A percentile compares a stretch with the other conserved stretches of the same genome.
phyloP scores from a whole-genome alignment of 208 protist species.

The Leishmania tarentolae region DNA sequence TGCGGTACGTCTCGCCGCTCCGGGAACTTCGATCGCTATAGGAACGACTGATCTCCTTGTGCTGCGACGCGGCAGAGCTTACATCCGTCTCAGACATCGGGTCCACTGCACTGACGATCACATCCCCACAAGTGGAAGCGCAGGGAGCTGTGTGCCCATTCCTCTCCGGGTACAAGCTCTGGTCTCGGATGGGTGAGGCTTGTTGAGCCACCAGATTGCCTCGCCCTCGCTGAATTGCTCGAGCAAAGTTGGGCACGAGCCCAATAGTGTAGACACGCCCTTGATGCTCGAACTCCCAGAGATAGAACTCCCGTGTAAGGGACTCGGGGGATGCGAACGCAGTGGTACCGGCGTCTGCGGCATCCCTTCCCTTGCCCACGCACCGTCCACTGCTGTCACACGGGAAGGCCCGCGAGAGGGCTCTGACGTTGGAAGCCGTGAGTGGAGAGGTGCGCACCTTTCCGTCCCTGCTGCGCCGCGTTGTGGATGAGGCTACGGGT shows the following conservation, averaged over 20 bases:
- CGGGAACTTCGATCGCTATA: constrained; percentile 10
- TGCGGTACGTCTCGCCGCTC: constrained; percentile 19
- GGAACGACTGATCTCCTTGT: background rate
- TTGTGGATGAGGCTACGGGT: background rate
- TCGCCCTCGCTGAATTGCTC: constrained; percentile 3
- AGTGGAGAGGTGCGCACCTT: background rate
- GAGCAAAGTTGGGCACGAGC: constrained; percentile 27
- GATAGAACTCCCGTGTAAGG: background rate
- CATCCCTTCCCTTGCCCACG: background rate
- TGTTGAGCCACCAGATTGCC: background rate
- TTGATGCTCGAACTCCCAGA: constrained; percentile 36
- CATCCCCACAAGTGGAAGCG: background rate
- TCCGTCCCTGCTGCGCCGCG: background rate
- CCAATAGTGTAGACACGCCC: constrained; percentile 13
- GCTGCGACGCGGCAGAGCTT: constrained; percentile 5
- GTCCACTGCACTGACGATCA: constrained; percentile 3
- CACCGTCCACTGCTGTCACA: background rate
- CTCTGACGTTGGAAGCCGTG: background rate
- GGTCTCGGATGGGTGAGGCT: background rate
- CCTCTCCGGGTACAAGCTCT: background rate
- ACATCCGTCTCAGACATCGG: constrained; percentile 6
- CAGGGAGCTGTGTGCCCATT: background rate
- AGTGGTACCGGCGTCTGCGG: background rate
- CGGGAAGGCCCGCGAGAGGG: background rate
- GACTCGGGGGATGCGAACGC: background rate